Base-by-base conservation (phyloP, 2,329 filamentous ascomycete genomes). In the Alternaria incomplexa region DNA sequence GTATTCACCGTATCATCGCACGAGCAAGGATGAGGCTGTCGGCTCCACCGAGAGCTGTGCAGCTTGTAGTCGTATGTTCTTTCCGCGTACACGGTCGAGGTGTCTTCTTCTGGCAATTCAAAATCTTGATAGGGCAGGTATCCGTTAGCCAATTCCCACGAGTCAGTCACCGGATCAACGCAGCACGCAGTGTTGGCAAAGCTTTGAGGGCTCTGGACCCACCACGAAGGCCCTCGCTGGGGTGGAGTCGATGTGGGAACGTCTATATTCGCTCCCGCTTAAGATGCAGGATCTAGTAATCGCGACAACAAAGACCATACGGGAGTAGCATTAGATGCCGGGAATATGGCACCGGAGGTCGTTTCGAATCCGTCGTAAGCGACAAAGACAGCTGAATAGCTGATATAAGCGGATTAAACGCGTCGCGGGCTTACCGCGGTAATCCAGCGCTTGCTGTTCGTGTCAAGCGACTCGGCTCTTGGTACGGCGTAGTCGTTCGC, bases 41-140 rank as follows among this genome's bases (percentile, higher is more conserved):
- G 15, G 43, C 51, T 47, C 47, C 43, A 47, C 28, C 43, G 50
- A 55, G 5, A 22, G 20, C 32, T 20, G 17, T 32, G 46, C 17
- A 36, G 40, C 15, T 56, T 32, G 50, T 20, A 32, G 23, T 52
- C 47, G 51, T 60, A 47, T 52, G 45, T 47, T 25, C 45, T 61
- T 61, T 6, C 12, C 45, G 9, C 12, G 20, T 25, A 20, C n/a
- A 12, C 20, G 43, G 45, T 23, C 36, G 12, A 13, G 2, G 30
- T 36, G 32, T 45, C 25, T 22, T 20, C 15, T 30, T 60, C 23
- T 20, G 40, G 40, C 30, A 59, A 59, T 36, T 20, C 22, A n/a
- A 11, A 59, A 22, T 47, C 15, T 32, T 47, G 28, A 55, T 22
- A 47, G 12, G 50, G 20, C n/a, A 55, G 56, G 28, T 47, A 17